These are phyloP conservation scores for Jacaranda copaia DNA, from an alignment of 257 asterid species.

Conservation along the genomic window DNA sequence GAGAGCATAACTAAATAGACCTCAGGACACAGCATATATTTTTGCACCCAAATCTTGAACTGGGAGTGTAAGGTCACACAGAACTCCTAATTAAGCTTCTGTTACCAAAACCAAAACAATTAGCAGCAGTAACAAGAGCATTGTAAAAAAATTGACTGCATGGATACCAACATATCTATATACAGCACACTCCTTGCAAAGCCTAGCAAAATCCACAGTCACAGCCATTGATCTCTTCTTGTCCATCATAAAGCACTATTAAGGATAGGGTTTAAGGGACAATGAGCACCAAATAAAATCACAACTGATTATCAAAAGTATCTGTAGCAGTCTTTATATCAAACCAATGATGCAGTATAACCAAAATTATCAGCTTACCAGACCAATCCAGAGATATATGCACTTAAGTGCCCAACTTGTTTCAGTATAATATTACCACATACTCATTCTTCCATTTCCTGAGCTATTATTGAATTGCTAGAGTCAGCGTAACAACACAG, in stretches of 20 bases:
- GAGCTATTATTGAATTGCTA: conserved; percentile 43
- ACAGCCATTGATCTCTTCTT: conserved; percentile 88
- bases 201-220: conserved; percentile 93
- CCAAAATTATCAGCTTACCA: too few species aligned
- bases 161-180: conserved; percentile 60
- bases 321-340: neutral
- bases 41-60: too few species aligned
- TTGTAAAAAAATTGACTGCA: neutral
- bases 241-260: conserved; percentile 92
- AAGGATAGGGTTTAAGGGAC: conserved; percentile 13
- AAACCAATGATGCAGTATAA: too few species aligned
- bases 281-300: conserved; percentile 9
- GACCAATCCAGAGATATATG: conserved; percentile 42
- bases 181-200: conserved; percentile 76
- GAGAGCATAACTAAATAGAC: neutral
- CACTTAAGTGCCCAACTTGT: conserved; percentile 76
- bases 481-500: neutral
- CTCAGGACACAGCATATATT: neutral
- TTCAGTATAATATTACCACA: conserved; percentile 71
- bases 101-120: neutral
- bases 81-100: neutral
- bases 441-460: conserved; percentile 71
- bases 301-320: neutral
- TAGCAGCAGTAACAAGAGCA: conserved; percentile 20
- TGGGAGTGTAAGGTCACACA: neutral